Evolutionary conservation across 139 green algal species (phyloP), one percentile per base, ranked within the genome.

Genomic region (Chlamydomonas schloesseri): DNA sequence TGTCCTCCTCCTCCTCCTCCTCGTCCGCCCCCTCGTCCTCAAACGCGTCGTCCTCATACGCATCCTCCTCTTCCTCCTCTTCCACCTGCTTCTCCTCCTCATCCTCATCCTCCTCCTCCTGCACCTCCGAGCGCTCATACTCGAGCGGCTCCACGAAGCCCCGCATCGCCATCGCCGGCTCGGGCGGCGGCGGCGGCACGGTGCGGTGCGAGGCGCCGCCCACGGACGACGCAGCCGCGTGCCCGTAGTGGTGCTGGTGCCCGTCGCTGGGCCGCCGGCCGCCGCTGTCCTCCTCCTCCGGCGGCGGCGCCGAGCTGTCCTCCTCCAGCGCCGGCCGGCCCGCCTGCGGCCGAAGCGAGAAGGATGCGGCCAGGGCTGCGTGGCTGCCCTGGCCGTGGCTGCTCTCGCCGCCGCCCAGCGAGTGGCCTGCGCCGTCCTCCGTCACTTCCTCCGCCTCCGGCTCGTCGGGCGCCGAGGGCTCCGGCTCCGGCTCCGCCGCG

Each of bases 61-160:
- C 64, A 33, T 50, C 71, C 6, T 11, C 58, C 37, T 68, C 64
- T n/a, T 50, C n/a, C 21, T 46, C 14, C 18, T 76, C 72, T 26
- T 55, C 79, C 9, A 70, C 60, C 26, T 42, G 2, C 26, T 42
- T 33, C 23, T 83, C 58, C 36, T 34, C 67, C n/a, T 76, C 67
- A 33, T 76, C 20, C 26, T 68, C 47, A 18, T 42, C 65, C 5
- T 73, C 69, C 69, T 73, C 69, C 34, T 29, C 69, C 8, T 50
- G 20, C 34, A 15, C 20, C 34, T n/a, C 69, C 69, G 77, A 83
- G 9, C 29, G 5, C 2, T 85, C 79, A 67, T 69, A 85, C 50
- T 28, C 46, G 24, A 85, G 46, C 23, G 79, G 79, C 65, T 85
- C 65, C 65, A 85, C 79, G 33, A 85, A 85, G 20, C 79, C 79